Evolutionary conservation across 305 asterid genomes (phyloP).

Genomic region (Fraxinus floribunda): DNA sequence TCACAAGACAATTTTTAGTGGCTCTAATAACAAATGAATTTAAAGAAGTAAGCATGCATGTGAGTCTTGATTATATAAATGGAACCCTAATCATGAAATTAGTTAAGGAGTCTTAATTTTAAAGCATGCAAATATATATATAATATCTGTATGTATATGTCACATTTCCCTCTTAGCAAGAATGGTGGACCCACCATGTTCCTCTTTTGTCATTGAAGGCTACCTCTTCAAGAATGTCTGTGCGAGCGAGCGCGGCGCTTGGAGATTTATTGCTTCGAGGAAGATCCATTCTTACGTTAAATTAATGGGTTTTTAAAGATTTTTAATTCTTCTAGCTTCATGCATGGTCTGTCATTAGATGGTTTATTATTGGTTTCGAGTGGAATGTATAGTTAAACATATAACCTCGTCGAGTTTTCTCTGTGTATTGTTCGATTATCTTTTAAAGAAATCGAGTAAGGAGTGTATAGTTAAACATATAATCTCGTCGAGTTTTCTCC

Average conservation of each 20-base stretch:
- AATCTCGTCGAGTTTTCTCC: neutral
- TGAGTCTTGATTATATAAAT: conserved; percentile 23
- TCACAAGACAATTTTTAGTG: conserved; percentile 34
- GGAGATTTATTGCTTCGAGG: neutral
- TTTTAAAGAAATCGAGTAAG: no score
- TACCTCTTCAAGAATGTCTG: conserved; percentile 23
- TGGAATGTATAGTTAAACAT: no score
- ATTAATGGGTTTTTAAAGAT: neutral
- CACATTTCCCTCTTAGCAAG: neutral
- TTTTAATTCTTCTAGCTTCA: neutral
- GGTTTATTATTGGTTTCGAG: neutral
- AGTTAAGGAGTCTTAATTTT: conserved; percentile 45
- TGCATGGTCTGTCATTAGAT: neutral
- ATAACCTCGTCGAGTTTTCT: no score
- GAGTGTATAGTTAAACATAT: no score
- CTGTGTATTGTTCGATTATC: no score
- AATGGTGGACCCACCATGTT: conserved; percentile 51
- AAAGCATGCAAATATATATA: neutral
- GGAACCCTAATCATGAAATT: conserved; percentile 42
- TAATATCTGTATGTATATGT: conserved; percentile 16
- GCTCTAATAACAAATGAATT: conserved; percentile 27
- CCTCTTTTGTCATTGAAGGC: conserved; percentile 30
- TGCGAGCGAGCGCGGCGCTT: neutral
- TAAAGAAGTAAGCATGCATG: conserved; percentile 29
- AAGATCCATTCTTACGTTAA: neutral